Percentiles rank a stretch among this genome's conserved stretches.
Evolutionary conservation across 192 early-diverging fungal genomes (phyloP).

Genomic region (Mortierella claussenii): DNA sequence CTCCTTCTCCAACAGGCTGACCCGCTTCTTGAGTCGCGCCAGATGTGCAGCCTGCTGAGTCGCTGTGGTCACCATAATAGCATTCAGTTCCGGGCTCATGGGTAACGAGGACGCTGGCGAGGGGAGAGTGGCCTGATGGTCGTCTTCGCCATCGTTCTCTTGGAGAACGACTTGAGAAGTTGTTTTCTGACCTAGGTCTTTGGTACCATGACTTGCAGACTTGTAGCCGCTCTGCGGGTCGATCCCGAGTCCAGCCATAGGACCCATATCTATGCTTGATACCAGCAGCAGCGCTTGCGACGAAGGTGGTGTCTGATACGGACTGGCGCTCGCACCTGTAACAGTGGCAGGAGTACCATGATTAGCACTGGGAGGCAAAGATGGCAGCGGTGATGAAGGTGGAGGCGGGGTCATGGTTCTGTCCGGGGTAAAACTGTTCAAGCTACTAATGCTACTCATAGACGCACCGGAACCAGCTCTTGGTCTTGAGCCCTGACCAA

Average conservation of each 20-base stretch:
- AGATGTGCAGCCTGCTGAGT: slow-evolving; percentile 8
- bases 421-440: no score
- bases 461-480: background rate
- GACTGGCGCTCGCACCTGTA: no score
- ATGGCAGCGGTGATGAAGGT: slow-evolving; percentile 9
- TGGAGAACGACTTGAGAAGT: no score
- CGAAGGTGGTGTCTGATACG: no score
- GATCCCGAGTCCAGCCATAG: slow-evolving; percentile 1
- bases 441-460: background rate
- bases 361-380: slow-evolving; percentile 4
- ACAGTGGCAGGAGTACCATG: no score
- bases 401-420: slow-evolving; percentile 6
- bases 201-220: no score
- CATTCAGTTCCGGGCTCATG: slow-evolving; percentile 15
- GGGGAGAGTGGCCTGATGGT: no score
- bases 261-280: background rate
- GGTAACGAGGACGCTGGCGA: slow-evolving; percentile 4
- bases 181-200: no score
- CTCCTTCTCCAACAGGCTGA: slow-evolving; percentile 27
- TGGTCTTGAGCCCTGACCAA: slow-evolving; percentile 6
- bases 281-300: no score
- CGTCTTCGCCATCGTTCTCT: no score
- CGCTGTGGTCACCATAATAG: background rate
- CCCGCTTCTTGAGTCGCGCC: slow-evolving; percentile 14
- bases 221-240: background rate